Percentiles rank a stretch among this genome's conserved stretches.
Conservation (phyloP, 192 early-diverging fungal genomes). For the Funneliformis mosseae region DNA sequence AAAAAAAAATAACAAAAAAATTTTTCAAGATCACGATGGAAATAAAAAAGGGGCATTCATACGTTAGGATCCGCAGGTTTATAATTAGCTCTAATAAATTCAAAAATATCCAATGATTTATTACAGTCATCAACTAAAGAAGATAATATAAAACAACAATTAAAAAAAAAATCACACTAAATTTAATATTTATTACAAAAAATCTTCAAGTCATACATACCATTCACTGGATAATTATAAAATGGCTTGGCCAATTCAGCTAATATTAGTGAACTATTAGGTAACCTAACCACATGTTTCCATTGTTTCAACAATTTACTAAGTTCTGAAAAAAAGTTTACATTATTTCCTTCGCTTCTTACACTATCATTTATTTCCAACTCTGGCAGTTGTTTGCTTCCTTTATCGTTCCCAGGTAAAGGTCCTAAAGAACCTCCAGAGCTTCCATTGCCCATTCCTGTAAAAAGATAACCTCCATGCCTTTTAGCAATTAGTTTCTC, state of each 20-base stretch:
- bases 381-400: conserved; percentile 32
- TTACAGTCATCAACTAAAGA: conserved; percentile 39
- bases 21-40: not conserved
- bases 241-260: conserved; percentile 36
- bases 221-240: conserved; percentile 36
- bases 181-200: not conserved
- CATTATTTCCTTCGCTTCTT: not conserved
- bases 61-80: conserved; percentile 33
- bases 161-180: not conserved
- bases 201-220: conserved; percentile 14
- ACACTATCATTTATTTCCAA: conserved; percentile 27
- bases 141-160: not conserved
- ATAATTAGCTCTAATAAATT: conserved; percentile 40
- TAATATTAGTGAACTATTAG: conserved; percentile 8
- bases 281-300: conserved; percentile 31
- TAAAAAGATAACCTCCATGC: conserved; percentile 34
- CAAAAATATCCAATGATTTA: conserved; percentile 45
- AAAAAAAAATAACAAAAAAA: not conserved
- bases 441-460: conserved; percentile 34
- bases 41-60: not conserved
- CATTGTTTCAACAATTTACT: conserved; percentile 25
- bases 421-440: conserved; percentile 35
- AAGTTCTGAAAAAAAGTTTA: conserved; percentile 26
- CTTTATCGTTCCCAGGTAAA: conserved; percentile 32
- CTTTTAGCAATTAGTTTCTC: conserved; percentile 39